Base-by-base conservation (phyloP, 2,329 filamentous ascomycete species). In the Pseudocercospora pini-densiflorae region DNA sequence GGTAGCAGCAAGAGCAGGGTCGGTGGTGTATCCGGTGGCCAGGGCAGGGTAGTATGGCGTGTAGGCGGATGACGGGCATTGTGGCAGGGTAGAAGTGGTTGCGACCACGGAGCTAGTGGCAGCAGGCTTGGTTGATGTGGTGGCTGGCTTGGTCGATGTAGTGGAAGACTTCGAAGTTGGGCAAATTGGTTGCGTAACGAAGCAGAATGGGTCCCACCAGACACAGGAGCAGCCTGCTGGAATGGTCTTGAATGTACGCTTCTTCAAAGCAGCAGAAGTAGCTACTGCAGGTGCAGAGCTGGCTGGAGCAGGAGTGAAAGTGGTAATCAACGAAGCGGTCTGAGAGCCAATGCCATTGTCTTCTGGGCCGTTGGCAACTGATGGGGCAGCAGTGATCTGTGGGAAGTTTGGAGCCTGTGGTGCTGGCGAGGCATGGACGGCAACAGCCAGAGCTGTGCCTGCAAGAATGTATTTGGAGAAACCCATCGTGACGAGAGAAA, bases 31-130 rank as follows among this genome's bases (percentile, higher is more conserved):
- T n/a, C 67, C 65, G 21, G 70, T 72, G 7, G 68, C 70, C 33
- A 73, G 58, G 57, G 71, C 71, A 27, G 70, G 55, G 62, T 73
- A 73, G 71, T 73, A 73, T 23, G 70, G 70, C 19, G 66, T 68
- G 65, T 70, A 70, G 19, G 57, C 40, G 9, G 55, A 36, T 10
- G 7, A 21, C 24, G 55, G 55, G 47, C 53, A 59, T 49, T 7
- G 57, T 62, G 31, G 61, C 63, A 53, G 55, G n/a, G 63, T 65
- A 16, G 68, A 55, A n/a, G 63, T 58, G 31, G n/a, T 19, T 58
- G 55, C n/a, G 5, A 19, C 31, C 29, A 12, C n/a, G 31, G 55
- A 29, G 24, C 8, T 58, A 14, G 55, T 55, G 16, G 51, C 19
- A n/a, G 51, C 51, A n/a, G 51, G 27, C 16, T 55, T 55, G 5